Base-by-base conservation (phyloP, 441 rosid species). In the Eutrema salsugineum region DNA sequence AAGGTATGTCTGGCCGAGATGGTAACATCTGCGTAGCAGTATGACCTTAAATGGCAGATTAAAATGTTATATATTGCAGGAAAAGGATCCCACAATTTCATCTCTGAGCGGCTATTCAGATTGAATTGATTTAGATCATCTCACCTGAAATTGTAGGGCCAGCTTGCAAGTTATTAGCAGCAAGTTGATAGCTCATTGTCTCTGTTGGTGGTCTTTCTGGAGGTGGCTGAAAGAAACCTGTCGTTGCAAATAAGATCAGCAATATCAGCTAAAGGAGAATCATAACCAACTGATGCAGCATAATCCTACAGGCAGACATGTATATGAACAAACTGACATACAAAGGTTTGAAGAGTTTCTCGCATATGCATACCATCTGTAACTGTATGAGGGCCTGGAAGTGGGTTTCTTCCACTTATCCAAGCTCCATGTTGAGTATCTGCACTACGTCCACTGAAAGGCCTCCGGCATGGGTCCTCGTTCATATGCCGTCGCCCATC, bases 151-250 rank as follows among this genome's bases (percentile, higher is more conserved):
- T 78, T 73, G 91, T 77, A 80, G 87, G 82, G 39, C 80, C 85
- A 67, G 87, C 73, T 32, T 89, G 85, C 68, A 83, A 72, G 75
- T 72, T 85, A 62, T 72, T 88, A 36, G 86, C 47, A 62, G 80
- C 53, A 32, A 67, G 81, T 78, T 84, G 91, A 78, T 85, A 88
- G 72, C 85, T 85, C 80, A 79, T 72, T 77, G 78, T 80, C 79
- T 72, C 88, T 43, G 82, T 44, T 11, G 87, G 84, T 11, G 87
- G 91, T 56, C 85, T 85, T 77, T 87, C 97, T 81, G 69, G 70
- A 50, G 83, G 87, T 57, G 85, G 84, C 83, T 82, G 88, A 63
- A 85, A 89, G 80, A 78, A 89, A 77, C 94, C 98, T 89, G 84
- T 53, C 49, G 72, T 8, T 22, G 72, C 70, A 75, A 42, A 24